Evolutionary conservation across 2,329 filamentous ascomycete genomes (phyloP), one percentile per base, ranked within the genome.

Genomic region (Byssochlamys sp.): DNA sequence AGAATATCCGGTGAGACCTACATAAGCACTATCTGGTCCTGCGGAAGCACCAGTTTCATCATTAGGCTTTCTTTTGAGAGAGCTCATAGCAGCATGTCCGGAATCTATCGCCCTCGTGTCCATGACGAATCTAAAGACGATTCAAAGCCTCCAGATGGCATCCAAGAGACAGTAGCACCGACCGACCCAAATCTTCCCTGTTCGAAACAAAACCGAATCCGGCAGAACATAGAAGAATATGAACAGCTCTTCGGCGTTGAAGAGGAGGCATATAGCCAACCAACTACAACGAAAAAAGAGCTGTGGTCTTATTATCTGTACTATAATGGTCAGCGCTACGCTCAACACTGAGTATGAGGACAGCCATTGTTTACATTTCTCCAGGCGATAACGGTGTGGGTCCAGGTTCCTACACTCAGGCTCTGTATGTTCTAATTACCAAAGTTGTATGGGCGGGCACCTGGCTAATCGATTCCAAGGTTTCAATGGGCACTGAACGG

Each of bases 271-370:
- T 69, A 68, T 56, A 65, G 70, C 6, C 71, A 75, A 54, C 73
- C 74, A 6, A 73, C 73, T 14, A 76, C 73, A 4, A 73, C 71
- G 2, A 68, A 69, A 19, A 73, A 66, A 58, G 74, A 77, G 55
- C 60, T 76, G 3, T 76, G 73, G 73, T 71, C 73, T 4, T 76
- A 76, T 54, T 77, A 77, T 58, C 69, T 75, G 11, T 76, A 77
- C 58, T 76, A 74, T 58, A 76, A 76, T 57, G 74, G 74, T 64
- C 59, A 51, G 39, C 25, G 9, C 28, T 24, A 33, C 28, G 29
- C 28, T 10, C 10, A 2, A 27, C 25, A 45, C 10, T 9, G 9
- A 14, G 4, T 24, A 45, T 19, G 5, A 9, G n/a, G 12, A 14
- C 12, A 2, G 52, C 11, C 24, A 53, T 45, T 10, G 9, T 45